phyloP scores from a whole-genome alignment of 2,329 filamentous ascomycete genomes.

The Thelonectria blattea region DNA sequence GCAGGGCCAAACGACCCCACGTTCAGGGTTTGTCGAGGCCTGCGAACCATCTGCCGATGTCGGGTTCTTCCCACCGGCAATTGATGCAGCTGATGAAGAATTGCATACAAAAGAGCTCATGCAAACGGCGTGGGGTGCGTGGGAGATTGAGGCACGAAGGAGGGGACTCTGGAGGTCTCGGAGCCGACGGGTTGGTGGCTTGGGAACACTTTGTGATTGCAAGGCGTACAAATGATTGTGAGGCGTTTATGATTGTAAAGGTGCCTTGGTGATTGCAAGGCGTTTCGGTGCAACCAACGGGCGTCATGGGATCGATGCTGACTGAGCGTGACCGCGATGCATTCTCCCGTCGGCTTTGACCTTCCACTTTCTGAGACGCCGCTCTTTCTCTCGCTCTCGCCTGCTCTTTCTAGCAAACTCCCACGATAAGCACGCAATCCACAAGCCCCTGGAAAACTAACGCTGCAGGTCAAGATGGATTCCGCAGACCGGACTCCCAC shows the following conservation, averaged over 20 bases:
- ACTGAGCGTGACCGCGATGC: neutral
- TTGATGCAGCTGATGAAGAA: neutral
- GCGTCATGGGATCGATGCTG: neutral
- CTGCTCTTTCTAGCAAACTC: neutral
- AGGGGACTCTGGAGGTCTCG: neutral
- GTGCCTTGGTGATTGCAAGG: conserved; percentile 1
- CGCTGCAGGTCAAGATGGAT: neutral
- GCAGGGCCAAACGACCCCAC: neutral
- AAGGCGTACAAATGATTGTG: too few relatives aligned
- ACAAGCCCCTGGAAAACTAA: neutral
- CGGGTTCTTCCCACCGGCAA: neutral
- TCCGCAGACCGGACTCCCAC: too few relatives aligned
- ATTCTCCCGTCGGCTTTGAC: neutral
- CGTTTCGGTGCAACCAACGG: neutral
- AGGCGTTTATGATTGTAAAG: neutral
- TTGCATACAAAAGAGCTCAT: neutral
- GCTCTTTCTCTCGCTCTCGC: neutral
- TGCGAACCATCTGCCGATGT: neutral
- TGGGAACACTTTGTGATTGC: neutral
- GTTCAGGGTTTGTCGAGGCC: too few relatives aligned
- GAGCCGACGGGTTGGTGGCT: neutral
- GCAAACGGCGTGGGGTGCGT: neutral
- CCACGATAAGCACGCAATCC: neutral
- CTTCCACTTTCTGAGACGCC: neutral
- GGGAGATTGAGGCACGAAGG: too few relatives aligned